Evolutionary conservation across 2,329 filamentous ascomycete genomes (phyloP).

Genomic region (Xylaria sp.): DNA sequence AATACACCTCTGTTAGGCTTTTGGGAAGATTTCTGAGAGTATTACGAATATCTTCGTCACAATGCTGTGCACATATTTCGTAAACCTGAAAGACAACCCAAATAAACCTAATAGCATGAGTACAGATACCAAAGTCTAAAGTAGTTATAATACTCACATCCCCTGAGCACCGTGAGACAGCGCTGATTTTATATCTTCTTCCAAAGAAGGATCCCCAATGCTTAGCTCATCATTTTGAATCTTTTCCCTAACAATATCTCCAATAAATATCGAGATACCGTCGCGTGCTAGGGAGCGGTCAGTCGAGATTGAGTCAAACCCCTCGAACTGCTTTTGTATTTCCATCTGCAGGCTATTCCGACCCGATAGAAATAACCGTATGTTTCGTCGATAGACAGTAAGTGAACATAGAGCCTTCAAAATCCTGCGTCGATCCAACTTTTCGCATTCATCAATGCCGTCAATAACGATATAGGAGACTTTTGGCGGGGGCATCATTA

Average conservation of each 20-base stretch:
- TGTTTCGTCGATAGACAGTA: not conserved
- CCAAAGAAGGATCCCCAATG: no score
- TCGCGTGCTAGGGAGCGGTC: no score
- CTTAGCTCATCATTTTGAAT: no score
- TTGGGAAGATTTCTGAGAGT: not conserved
- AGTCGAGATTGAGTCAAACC: no score
- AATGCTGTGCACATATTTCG: not conserved
- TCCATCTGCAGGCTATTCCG: no score
- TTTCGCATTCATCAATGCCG: not conserved
- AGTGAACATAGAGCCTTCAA: not conserved
- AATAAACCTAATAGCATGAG: not conserved
- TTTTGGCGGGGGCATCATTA: not conserved
- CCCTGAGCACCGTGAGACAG: not conserved
- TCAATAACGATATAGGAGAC: not conserved
- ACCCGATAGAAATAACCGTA: no score
- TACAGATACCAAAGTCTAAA: not conserved
- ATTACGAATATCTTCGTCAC: not conserved
- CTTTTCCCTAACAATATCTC: no score
- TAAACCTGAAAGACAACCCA: not conserved
- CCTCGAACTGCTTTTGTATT: no score
- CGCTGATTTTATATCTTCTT: no score
- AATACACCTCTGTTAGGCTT: not conserved
- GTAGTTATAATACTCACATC: not conserved
- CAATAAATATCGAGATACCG: no score
- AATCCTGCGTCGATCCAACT: not conserved